Base-by-base conservation (phyloP, 2,329 filamentous ascomycete genomes). In the Sclerotinia glacialis region DNA sequence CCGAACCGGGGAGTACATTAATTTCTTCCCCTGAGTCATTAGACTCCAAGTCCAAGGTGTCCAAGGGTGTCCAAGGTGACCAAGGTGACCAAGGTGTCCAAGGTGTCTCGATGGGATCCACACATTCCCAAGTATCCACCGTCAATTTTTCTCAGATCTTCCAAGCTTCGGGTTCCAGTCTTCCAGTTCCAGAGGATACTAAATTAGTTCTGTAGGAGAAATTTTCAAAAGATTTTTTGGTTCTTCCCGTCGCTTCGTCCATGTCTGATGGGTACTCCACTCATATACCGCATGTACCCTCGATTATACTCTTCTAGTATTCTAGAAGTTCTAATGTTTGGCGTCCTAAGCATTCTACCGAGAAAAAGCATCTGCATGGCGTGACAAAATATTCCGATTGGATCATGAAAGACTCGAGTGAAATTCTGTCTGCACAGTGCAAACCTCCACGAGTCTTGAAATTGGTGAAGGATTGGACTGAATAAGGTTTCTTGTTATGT, bases 311-410 rank as follows among this genome's bases (percentile, higher is more conserved):
- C 37, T 60, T 55, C 21, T n/a, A 8, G 21, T n/a, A 46, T 53
- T 54, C 50, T 59, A 59, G 56, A 59, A 59, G 31, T 46, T 46
- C 40, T 31, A 42, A 59, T 59, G 56, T 59, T 59, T 47, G 47
- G 56, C 56, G 56, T 59, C 7, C 56, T 2, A 59, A 47, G 8
- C 21, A 47, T 47, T 59, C 42, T 47, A 60, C 42, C 56, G 56
- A 60, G 56, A 60, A 60, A 59, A 60, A 60, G 28, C 28, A 21
- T 34, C n/a, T 16, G 28, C 28, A 26, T 60, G 56, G 56, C 42
- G 56, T 60, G 56, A 60, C 28, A 49, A 37, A 60, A 60, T 49
- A 31, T 49, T 49, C 56, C 56, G 56, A 60, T 60, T 60, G 56
- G 56, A 60, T 49, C 44, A 26, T 37, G 1, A 23, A 34, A 34